These are phyloP conservation scores for Coprinopsis strossmayeri DNA, from an alignment of 768 basidiomycete species.

Conservation along the genomic window DNA sequence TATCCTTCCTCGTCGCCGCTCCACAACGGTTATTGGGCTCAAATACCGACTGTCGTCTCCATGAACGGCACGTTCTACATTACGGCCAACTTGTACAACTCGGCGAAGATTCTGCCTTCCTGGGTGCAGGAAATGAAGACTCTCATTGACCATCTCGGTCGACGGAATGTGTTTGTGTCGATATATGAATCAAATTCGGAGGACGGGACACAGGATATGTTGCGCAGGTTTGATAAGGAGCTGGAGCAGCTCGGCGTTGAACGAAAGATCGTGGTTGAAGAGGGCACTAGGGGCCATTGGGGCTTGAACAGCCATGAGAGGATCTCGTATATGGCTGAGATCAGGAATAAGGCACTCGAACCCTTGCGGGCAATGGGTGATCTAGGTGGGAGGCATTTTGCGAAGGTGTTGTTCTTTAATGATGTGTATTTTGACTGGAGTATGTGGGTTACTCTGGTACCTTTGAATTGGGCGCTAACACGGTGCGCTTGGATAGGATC, in stretches of 20 bases:
- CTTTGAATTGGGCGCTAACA: too few relatives aligned
- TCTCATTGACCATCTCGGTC: not conserved
- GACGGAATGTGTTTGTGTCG: not conserved
- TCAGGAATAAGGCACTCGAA: constrained; percentile 1
- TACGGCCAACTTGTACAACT: constrained; percentile 2
- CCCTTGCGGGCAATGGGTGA: not conserved
- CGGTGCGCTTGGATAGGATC: not conserved
- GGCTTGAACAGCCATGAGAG: not conserved
- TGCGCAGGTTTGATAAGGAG: not conserved
- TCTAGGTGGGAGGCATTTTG: not conserved
- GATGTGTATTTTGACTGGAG: constrained; percentile 2
- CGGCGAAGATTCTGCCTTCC: not conserved
- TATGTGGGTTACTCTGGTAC: not conserved
- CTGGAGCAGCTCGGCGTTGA: not conserved
- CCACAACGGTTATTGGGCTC: not conserved
- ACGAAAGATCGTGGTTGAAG: not conserved
- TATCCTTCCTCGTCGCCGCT: constrained; percentile 2
- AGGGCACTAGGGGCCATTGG: not conserved
- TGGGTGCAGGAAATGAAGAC: not conserved
- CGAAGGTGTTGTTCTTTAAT: not conserved
- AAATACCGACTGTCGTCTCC: not conserved
- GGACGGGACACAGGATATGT: not conserved
- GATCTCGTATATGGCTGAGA: not conserved
- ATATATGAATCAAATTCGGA: constrained; percentile 1
- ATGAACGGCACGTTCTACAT: not conserved